Percentiles rank a stretch among this genome's conserved stretches.
Evolutionary conservation across 495 filamentous ascomycete genomes (phyloP).

Genomic region (Lineolata rhizophorae): DNA sequence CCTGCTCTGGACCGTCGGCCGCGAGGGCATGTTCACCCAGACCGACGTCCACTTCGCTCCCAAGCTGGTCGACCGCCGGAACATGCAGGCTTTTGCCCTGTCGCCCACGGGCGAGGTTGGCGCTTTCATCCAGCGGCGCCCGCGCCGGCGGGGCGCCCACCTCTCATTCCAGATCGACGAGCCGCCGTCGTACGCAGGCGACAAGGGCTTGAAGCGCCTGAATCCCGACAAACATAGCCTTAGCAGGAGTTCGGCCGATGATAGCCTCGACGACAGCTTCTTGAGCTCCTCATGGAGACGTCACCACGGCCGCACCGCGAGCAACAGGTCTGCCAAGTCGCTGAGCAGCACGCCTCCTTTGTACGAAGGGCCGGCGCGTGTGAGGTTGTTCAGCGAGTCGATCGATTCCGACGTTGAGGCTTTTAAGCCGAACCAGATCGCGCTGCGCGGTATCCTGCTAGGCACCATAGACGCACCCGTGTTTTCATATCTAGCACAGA

Average conservation of each 20-base stretch:
- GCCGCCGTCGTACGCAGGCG: no score
- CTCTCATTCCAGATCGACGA: conserved; percentile 8
- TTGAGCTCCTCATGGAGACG: conserved; percentile 16
- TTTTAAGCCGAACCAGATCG: conserved; percentile 20
- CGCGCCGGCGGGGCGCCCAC: conserved; percentile 18
- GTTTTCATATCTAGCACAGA: conserved; percentile 17
- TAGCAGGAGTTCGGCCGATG: conserved; percentile 20
- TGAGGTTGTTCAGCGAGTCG: conserved; percentile 13
- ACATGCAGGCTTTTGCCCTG: conserved; percentile 38
- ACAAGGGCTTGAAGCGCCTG: no score
- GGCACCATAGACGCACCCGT: conserved; percentile 8
- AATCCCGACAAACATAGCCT: conserved; percentile 16
- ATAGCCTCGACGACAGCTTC: conserved; percentile 23
- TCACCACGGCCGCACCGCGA: conserved; percentile 15
- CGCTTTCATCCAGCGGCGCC: conserved; percentile 27
- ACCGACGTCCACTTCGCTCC: conserved; percentile 68
- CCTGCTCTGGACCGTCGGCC: conserved; percentile 76
- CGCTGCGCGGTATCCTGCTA: conserved; percentile 10
- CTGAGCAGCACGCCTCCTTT: conserved; percentile 16
- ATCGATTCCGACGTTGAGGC: conserved; percentile 12
- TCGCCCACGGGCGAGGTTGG: conserved; percentile 35
- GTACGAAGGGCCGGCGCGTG: conserved; percentile 6
- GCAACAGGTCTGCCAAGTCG: conserved; percentile 17
- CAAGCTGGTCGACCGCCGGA: conserved; percentile 52
- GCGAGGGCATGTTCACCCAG: conserved; percentile 65